These are phyloP conservation scores for Fusarium falciforme DNA, from an alignment of 2,329 filamentous ascomycete species.

Conservation along the genomic window DNA sequence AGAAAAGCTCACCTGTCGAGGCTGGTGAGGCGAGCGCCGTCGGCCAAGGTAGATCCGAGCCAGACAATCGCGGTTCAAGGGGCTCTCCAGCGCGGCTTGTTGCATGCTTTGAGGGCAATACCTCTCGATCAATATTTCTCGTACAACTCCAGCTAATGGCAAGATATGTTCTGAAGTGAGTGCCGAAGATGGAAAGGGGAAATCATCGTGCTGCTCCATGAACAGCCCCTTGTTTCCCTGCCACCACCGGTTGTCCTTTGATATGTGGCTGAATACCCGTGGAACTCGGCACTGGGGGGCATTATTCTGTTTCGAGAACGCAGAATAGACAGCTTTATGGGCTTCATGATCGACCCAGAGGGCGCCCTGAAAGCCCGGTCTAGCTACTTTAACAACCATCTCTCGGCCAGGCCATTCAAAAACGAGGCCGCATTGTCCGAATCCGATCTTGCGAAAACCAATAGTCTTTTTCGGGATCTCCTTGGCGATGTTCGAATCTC, in stretches of 20 bases:
- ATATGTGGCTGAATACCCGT: not conserved
- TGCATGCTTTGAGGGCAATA: conserved; percentile 23
- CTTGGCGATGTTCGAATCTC: not conserved
- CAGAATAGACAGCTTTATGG: conserved; percentile 29
- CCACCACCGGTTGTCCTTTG: not conserved
- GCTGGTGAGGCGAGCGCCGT: conserved; percentile 1
- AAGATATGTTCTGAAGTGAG: conserved; percentile 41
- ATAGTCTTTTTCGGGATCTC: not conserved
- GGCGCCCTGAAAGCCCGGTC: conserved; percentile 29
- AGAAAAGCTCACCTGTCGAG: conserved; percentile 26
- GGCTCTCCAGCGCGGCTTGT: not conserved
- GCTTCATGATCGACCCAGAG: conserved; percentile 35
- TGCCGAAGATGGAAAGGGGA: conserved; percentile 31
- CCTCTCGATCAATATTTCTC: conserved; percentile 33
- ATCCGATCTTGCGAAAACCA: conserved; percentile 38
- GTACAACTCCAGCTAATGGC: conserved; percentile 34
- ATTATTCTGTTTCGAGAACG: conserved; percentile 4
- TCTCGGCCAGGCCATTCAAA: conserved; percentile 29
- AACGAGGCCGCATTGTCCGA: conserved; percentile 44
- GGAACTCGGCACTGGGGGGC: not conserved
- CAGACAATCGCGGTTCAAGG: conserved; percentile 35
- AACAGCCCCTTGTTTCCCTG: not conserved
- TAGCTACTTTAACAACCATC: conserved; percentile 38
- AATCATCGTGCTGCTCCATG: not conserved
- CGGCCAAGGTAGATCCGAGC: conserved; percentile 32